Evolutionary conservation across 495 filamentous ascomycete species (phyloP).

Genomic region (Penicillium cosmopolitanum): DNA sequence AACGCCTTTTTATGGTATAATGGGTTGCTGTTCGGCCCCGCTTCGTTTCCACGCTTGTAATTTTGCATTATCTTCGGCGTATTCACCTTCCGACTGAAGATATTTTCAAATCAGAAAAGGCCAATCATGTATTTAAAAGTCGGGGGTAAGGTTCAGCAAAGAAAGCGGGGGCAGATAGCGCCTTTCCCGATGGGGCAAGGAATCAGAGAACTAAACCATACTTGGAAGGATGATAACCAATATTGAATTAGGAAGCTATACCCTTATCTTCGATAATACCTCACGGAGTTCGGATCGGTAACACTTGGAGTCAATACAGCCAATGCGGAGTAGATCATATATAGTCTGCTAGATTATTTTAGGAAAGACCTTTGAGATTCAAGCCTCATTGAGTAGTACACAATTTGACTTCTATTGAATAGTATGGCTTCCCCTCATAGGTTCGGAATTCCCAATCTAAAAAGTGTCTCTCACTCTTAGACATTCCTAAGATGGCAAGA

Average conservation of each 20-base stretch:
- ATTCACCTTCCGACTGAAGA: too few relatives aligned
- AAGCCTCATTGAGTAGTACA: not conserved
- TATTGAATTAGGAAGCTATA: conserved; percentile 3
- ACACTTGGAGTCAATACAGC: too few relatives aligned
- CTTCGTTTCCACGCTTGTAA: too few relatives aligned
- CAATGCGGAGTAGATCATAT: not conserved
- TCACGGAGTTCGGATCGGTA: not conserved
- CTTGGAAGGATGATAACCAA: not conserved
- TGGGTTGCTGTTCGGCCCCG: too few relatives aligned
- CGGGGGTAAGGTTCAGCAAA: not conserved
- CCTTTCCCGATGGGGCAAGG: conserved; percentile 4
- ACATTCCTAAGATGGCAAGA: too few relatives aligned
- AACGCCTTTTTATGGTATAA: too few relatives aligned
- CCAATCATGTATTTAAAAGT: not conserved
- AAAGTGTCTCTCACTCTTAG: too few relatives aligned
- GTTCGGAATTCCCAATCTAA: too few relatives aligned
- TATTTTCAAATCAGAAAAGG: too few relatives aligned
- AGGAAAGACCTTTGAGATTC: conserved; percentile 6
- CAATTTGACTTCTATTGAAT: too few relatives aligned
- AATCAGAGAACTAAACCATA: conserved; percentile 4
- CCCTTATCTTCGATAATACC: not conserved
- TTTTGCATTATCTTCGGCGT: too few relatives aligned
- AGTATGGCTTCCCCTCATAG: too few relatives aligned
- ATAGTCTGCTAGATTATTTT: not conserved
- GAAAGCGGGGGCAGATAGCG: not conserved